Percentiles rank a stretch among this genome's conserved stretches.
Conservation (phyloP, 305 asterid species). For the Andrographis paniculata region DNA sequence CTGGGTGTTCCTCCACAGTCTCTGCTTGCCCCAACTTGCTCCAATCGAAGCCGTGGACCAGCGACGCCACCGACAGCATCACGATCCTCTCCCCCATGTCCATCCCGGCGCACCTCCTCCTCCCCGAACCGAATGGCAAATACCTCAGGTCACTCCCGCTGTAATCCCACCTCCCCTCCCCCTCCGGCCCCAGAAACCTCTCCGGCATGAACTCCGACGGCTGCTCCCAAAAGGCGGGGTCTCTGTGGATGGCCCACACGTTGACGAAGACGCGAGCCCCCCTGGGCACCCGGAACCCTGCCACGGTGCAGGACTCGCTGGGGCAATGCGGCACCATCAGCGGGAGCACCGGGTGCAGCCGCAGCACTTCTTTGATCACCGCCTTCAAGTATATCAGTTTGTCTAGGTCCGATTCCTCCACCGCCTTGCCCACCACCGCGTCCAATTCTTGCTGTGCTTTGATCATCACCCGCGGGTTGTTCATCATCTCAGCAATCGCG, state of each 20-base stretch:
- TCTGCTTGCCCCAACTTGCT: too few species aligned
- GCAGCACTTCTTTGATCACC: slow-evolving; percentile 49
- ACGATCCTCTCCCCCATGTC: slow-evolving; percentile 34
- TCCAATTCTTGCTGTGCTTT: slow-evolving; percentile 47
- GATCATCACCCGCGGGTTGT: slow-evolving; percentile 37
- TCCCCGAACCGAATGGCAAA: slow-evolving; percentile 67
- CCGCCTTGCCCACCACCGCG: slow-evolving; percentile 34
- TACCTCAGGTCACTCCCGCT: slow-evolving; percentile 43
- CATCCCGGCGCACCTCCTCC: slow-evolving; percentile 59
- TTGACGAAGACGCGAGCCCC: slow-evolving; percentile 48
- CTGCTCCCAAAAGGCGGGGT: slow-evolving; percentile 38
- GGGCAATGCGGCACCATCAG: slow-evolving; percentile 54
- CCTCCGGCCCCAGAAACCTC: slow-evolving; percentile 32
- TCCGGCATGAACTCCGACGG: slow-evolving; percentile 42
- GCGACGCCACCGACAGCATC: slow-evolving; percentile 22
- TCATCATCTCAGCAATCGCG: slow-evolving; percentile 56
- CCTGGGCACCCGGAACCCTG: slow-evolving; percentile 40
- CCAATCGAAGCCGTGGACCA: slow-evolving; percentile 43
- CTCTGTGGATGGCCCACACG: slow-evolving; percentile 65
- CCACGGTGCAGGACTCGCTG: slow-evolving; percentile 29
- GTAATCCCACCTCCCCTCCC: slow-evolving; percentile 32
- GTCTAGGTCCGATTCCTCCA: slow-evolving; percentile 43
- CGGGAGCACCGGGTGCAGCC: slow-evolving; percentile 61
- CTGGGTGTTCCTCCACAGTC: slow-evolving; percentile 21
- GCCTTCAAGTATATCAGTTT: slow-evolving; percentile 43